Evolutionary conservation across 2,329 filamentous ascomycete species (phyloP), one percentile per base, ranked within the genome.

Genomic region (Xylariaceae sp.): DNA sequence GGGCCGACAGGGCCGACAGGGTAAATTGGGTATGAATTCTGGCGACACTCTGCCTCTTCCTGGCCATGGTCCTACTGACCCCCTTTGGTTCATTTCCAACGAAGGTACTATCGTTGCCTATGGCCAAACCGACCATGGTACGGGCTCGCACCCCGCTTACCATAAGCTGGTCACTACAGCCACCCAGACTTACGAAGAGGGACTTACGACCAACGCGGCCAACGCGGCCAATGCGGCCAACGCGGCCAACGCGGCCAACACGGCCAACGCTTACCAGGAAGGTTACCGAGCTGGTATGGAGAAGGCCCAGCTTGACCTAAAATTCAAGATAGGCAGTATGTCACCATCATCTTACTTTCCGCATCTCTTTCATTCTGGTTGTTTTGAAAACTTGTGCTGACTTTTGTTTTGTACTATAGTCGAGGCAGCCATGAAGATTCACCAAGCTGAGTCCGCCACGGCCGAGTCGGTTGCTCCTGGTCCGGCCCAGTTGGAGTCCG

Each of bases 311-410:
- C 19, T 35, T 4, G 26, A 48, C 6, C 29, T 44, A 11, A 40
- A 43, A 7, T 52, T 39, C 30, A 9, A 47, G 8, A 4, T 12
- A 41, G 52, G 45, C 40, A 27, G 55, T 51, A 46, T 51, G 48
- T 31, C 1, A 8, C 7, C n/a, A 12, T 3, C 7, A 42, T 27
- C 37, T 12, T 27, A 8, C 8, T 26, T 19, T 19, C 7, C n/a
- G 2, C 8, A 12, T 48, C 26, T 30, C 43, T 45, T n/a, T 31
- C 7, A 44, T 6, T 30, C 5, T 9, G 11, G 12, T 32, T 19
- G 26, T n/a, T 19, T 19, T 19, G 19, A 19, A 19, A n/a, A 3
- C 8, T 32, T 45, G 12, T 12, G 5, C 43, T 45, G 19, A 45
- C 43, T 32, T 19, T 19, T 19, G 19, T 19, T 19, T 6, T 32